Evolutionary conservation across 805 yeast genomes (phyloP), one percentile per base, ranked within the genome.

Genomic region (Brettanomyces custersianus): DNA sequence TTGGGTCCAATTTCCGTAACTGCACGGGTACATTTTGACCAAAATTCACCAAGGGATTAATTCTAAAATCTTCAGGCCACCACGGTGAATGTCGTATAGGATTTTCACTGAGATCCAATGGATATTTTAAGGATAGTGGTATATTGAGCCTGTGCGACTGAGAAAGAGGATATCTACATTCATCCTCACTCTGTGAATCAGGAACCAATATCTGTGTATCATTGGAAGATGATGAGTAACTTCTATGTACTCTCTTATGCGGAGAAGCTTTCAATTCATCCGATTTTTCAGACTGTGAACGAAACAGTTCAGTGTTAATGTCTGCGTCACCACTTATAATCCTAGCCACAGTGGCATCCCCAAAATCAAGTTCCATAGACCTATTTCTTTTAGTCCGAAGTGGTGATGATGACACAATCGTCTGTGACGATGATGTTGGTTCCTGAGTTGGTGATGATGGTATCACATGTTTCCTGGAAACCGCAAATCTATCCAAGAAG

Each of bases 41-140:
- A 32, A 48, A 47, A 25, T 48, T 47, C 6, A 40, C 37, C 6
- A 23, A 35, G 8, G 60, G 55, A 36, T 60, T 60, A 3, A 55
- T 52, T 26, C 46, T 47, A 45, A 61, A 61, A 35, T 61, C 65
- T 37, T 59, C 64, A 3, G 60, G 54, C 41, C 51, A 56, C 66
- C 65, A 60, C 5, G 45, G 42, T 8, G 55, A 34, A 4, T 46
- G 38, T 2, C 50, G 39, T 9, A 23, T 20, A 3, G 62, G 62
- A 38, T 60, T 49, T 3, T 8, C 16, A 2, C 57, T 42, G 3
- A 58, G 35, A 35, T 60, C 53, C 4, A 54, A 37, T 25, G 28
- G 13, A 25, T 12, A 12, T 8, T n/a, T 8, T 25, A 7, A 17
- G 8, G n/a, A n/a, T n/a, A n/a, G n/a, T 8, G n/a, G 28, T 25